Evolutionary conservation across 345 rosid species (phyloP).

Genomic region (Brassica carinata): DNA sequence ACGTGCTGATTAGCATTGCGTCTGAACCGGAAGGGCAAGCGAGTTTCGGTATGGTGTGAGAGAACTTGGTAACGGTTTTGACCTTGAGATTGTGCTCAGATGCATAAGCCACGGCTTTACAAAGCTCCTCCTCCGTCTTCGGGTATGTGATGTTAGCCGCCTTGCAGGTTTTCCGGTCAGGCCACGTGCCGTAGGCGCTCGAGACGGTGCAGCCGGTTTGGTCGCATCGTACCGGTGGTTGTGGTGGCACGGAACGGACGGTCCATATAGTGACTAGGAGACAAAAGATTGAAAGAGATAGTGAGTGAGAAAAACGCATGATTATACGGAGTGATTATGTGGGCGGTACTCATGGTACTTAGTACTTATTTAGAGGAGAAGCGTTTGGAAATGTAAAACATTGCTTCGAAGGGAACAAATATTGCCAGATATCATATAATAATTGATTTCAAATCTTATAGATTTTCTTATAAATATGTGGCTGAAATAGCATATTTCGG

Average conservation of each 20-base stretch:
- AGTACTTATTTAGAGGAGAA: background rate
- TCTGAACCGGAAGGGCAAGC: slow-evolving; percentile 65
- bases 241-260: slow-evolving; percentile 57
- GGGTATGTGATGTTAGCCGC: slow-evolving; percentile 58
- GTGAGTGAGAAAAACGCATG: slow-evolving; percentile 15
- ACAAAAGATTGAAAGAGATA: slow-evolving; percentile 7
- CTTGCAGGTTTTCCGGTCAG: slow-evolving; percentile 64
- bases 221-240: slow-evolving; percentile 57
- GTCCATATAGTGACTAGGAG: slow-evolving; percentile 12
- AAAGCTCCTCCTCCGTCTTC: slow-evolving; percentile 69
- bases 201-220: slow-evolving; percentile 55
- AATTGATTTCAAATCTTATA: background rate
- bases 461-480: background rate
- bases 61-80: slow-evolving; percentile 70
- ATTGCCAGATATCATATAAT: background rate
- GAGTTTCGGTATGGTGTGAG: slow-evolving; percentile 81
- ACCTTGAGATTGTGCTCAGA: slow-evolving; percentile 54
- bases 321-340: slow-evolving; percentile 1
- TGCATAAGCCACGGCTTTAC: slow-evolving; percentile 62
- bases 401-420: slow-evolving; percentile 20
- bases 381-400: background rate
- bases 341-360: background rate
- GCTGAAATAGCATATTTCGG: background rate
- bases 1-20: slow-evolving; percentile 70
- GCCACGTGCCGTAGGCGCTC: slow-evolving; percentile 81